These are phyloP conservation scores for Dipsacomyces acuminosporus DNA, from an alignment of 371 early-diverging fungal genomes.

Conservation along the genomic window DNA sequence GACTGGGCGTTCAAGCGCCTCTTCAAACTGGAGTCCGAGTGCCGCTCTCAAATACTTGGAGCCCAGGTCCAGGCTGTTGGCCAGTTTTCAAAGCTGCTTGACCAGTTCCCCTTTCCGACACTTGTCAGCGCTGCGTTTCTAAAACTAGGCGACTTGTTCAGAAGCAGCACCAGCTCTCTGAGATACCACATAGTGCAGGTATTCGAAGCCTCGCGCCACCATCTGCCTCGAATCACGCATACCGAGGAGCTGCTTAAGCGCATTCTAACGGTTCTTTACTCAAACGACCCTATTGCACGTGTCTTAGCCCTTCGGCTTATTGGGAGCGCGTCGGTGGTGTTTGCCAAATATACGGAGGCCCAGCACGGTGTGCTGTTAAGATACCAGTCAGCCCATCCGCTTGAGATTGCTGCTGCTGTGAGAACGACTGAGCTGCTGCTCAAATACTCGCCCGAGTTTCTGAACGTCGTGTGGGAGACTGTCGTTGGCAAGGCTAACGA, in stretches of 20 bases:
- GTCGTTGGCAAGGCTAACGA: constrained; percentile 28
- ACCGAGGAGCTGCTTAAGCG: constrained; percentile 45
- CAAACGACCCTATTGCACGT: constrained; percentile 47
- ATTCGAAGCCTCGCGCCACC: constrained; percentile 33
- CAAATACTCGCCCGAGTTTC: constrained; percentile 40
- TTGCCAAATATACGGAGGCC: constrained; percentile 39
- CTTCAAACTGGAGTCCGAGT: constrained; percentile 41
- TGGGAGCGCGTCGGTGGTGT: constrained; percentile 42
- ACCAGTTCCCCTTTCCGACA: constrained; percentile 46
- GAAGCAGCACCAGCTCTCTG: constrained; percentile 37
- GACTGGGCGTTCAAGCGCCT: constrained; percentile 47
- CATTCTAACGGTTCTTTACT: constrained; percentile 41
- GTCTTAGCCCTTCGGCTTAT: constrained; percentile 41
- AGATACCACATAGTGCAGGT: constrained; percentile 46
- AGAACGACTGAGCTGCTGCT: constrained; percentile 42
- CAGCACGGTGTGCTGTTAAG: constrained; percentile 46
- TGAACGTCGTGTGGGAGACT: constrained; percentile 44
- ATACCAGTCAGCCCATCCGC: constrained; percentile 39
- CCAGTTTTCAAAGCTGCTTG: constrained; percentile 45
- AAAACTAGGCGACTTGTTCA: constrained; percentile 47
- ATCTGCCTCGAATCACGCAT: constrained; percentile 37
- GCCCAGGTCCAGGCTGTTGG: constrained; percentile 44
- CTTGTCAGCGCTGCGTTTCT: constrained; percentile 47
- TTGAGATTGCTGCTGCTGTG: constrained; percentile 44
- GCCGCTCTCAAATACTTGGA: constrained; percentile 30